Conservation (phyloP, 371 early-diverging fungal genomes). For the Mucor mucedo region DNA sequence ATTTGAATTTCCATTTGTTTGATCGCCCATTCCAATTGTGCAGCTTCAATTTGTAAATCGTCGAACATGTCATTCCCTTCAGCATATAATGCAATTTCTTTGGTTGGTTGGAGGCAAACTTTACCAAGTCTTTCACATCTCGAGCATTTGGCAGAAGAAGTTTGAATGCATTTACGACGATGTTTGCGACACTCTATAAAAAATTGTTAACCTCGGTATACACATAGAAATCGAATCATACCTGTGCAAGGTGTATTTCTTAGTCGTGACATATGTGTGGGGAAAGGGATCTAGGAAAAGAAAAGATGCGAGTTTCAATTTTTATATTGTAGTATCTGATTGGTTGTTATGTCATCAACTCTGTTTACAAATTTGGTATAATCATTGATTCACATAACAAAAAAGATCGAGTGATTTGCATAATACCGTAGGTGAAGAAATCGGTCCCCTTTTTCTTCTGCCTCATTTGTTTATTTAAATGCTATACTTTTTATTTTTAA, state of each 20-base stretch:
- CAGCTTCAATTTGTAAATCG: background rate
- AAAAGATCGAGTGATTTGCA: too few relatives aligned
- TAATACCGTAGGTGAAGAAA: too few relatives aligned
- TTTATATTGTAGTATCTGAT: too few relatives aligned
- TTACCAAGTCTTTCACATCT: constrained; percentile 18
- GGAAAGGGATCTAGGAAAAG: too few relatives aligned
- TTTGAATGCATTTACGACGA: constrained; percentile 24
- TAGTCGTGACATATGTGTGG: too few relatives aligned
- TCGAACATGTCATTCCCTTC: background rate
- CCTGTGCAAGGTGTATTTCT: constrained; percentile 20
- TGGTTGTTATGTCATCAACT: too few relatives aligned
- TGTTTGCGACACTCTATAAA: constrained; percentile 22
- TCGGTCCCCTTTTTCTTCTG: too few relatives aligned
- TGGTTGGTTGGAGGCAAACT: constrained; percentile 8
- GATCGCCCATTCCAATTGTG: constrained; percentile 6
- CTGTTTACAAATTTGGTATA: too few relatives aligned
- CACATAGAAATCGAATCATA: background rate
- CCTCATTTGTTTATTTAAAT: too few relatives aligned
- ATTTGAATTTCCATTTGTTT: constrained; percentile 10
- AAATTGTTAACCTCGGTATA: background rate
- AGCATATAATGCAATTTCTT: background rate
- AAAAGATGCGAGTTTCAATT: too few relatives aligned
- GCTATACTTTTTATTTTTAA: too few relatives aligned
- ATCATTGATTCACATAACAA: too few relatives aligned
- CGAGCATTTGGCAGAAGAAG: background rate